A percentile compares a stretch with the other conserved stretches of the same genome.
Conservation (phyloP, 495 filamentous ascomycete genomes). For the Penicillium argentinense region DNA sequence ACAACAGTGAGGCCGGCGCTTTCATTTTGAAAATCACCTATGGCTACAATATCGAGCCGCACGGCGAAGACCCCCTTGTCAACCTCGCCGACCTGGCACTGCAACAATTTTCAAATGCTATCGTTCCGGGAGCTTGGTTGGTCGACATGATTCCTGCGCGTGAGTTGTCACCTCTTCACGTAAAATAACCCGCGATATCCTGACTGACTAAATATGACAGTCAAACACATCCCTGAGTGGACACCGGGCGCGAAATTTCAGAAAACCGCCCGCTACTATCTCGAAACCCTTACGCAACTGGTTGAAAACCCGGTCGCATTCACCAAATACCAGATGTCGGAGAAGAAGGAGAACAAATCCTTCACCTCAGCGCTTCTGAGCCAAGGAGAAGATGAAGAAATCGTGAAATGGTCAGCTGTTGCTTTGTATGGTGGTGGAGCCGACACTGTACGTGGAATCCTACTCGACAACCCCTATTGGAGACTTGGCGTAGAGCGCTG, state of each 20-base stretch:
- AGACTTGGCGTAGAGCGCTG: no score
- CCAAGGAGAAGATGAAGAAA: slow-evolving; percentile 24
- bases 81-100: slow-evolving; percentile 36
- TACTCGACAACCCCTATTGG: no score
- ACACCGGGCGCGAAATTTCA: slow-evolving; percentile 46
- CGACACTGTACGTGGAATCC: slow-evolving; percentile 38
- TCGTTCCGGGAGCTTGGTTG: slow-evolving; percentile 41
- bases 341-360: slow-evolving; percentile 31
- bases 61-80: slow-evolving; percentile 42
- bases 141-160: slow-evolving; percentile 44
- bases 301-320: slow-evolving; percentile 38
- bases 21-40: slow-evolving; percentile 50
- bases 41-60: slow-evolving; percentile 46
- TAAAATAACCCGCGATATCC: neutral
- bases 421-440: slow-evolving; percentile 54
- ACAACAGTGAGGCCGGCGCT: slow-evolving; percentile 36
- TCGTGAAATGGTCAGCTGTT: slow-evolving; percentile 42
- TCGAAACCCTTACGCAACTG: slow-evolving; percentile 17
- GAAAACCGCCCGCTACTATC: slow-evolving; percentile 32
- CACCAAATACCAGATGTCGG: slow-evolving; percentile 41
- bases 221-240: slow-evolving; percentile 44
- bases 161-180: slow-evolving; percentile 5
- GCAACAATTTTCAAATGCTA: slow-evolving; percentile 40
- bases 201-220: neutral
- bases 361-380: slow-evolving; percentile 34